These are phyloP conservation scores for Cercospora beticola DNA, from an alignment of 2,329 filamentous ascomycete genomes.

Conservation along the genomic window DNA sequence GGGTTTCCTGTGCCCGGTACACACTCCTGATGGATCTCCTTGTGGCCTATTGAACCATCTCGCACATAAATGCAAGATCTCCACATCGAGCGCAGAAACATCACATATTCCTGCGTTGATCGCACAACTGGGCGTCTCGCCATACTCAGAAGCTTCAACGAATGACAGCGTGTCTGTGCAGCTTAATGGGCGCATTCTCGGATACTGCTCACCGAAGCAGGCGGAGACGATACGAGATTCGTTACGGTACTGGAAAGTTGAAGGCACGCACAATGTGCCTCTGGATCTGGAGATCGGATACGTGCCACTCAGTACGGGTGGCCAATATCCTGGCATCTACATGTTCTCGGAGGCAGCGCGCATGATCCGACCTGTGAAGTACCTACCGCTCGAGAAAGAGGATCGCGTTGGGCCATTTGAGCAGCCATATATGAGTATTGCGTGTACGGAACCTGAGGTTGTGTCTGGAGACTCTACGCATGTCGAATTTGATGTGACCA, in stretches of 20 bases:
- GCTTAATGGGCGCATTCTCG: slow-evolving; percentile 84
- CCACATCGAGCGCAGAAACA: slow-evolving; percentile 71
- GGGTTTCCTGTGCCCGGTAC: slow-evolving; percentile 96
- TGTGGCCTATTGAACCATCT: slow-evolving; percentile 95
- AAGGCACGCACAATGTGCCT: slow-evolving; percentile 77
- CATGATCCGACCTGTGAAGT: slow-evolving; percentile 91
- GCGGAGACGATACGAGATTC: slow-evolving; percentile 80
- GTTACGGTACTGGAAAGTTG: slow-evolving; percentile 91
- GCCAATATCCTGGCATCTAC: slow-evolving; percentile 95
- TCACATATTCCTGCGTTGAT: slow-evolving; percentile 73
- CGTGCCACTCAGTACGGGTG: slow-evolving; percentile 80
- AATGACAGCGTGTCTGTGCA: slow-evolving; percentile 85
- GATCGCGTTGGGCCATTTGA: slow-evolving; percentile 92
- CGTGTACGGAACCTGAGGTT: slow-evolving; percentile 83
- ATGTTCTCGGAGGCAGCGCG: slow-evolving; percentile 82
- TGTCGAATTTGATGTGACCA: slow-evolving; percentile 90
- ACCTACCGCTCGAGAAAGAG: slow-evolving; percentile 78
- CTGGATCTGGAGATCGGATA: slow-evolving; percentile 86
- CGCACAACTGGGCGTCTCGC: slow-evolving; percentile 74
- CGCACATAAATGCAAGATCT: slow-evolving; percentile 89
- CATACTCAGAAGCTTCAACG: slow-evolving; percentile 72
- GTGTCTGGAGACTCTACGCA: slow-evolving; percentile 87
- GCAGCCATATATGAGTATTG: slow-evolving; percentile 98
- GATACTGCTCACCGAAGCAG: slow-evolving; percentile 84
- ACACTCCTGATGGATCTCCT: slow-evolving; percentile 93